A percentile compares a stretch with the other conserved stretches of the same genome.
phyloP scores from a whole-genome alignment of 1,139 yeast species.

The Pichia cactophila region DNA sequence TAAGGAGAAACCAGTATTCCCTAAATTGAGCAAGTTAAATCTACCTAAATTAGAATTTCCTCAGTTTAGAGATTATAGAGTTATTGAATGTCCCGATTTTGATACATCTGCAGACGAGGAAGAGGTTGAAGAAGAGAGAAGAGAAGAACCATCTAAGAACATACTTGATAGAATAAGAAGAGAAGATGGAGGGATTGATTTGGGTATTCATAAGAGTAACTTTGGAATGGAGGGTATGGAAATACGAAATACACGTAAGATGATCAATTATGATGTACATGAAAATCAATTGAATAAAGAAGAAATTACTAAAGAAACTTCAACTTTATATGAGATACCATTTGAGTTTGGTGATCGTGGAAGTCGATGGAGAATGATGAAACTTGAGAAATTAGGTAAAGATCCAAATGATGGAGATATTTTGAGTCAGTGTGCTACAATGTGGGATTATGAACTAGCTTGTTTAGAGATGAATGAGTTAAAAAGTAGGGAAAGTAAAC shows the following conservation, averaged over 20 bases:
- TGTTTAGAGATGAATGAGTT: constrained; percentile 29
- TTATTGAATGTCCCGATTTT: constrained; percentile 22
- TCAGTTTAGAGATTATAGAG: constrained; percentile 12
- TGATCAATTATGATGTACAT: constrained; percentile 8
- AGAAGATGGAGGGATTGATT: constrained; percentile 12
- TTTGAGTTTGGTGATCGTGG: constrained; percentile 32
- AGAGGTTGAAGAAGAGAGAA: constrained; percentile 14
- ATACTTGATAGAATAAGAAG: constrained; percentile 9
- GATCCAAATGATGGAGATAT: constrained; percentile 12
- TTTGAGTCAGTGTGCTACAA: constrained; percentile 11
- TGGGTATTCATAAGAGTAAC: constrained; percentile 9
- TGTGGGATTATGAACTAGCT: constrained; percentile 23
- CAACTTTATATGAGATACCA: constrained; percentile 5
- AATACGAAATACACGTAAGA: constrained; percentile 2
- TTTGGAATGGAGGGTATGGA: not conserved
- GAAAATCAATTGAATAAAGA: not conserved
- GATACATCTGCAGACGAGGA: constrained; percentile 14
- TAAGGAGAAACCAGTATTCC: not conserved
- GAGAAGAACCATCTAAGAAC: not conserved
- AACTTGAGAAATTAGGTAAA: constrained; percentile 18
- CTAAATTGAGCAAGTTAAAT: not conserved
- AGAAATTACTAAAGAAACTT: not conserved
- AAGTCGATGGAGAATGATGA: constrained; percentile 32
- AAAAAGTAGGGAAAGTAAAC: constrained; percentile 16
- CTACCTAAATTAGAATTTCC: constrained; percentile 1